A percentile compares a stretch with the other conserved stretches of the same genome.
Evolutionary conservation across 306 rosid genomes (phyloP).

Genomic region (Acacia confusa): DNA sequence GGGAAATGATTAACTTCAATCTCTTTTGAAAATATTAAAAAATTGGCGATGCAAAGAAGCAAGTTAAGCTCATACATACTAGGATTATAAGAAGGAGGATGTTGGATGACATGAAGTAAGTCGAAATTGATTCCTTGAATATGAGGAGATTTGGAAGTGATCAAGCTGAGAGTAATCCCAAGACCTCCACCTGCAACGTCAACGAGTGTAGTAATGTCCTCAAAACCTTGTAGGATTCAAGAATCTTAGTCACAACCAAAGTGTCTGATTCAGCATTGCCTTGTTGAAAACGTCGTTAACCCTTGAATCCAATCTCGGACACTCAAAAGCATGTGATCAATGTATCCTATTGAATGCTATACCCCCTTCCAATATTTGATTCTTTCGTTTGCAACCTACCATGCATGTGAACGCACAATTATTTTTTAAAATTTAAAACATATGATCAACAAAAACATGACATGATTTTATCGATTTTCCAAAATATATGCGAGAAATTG

Average conservation of each 20-base stretch:
- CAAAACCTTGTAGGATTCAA: constrained; percentile 39
- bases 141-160: constrained; percentile 42
- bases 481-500: too few relatives aligned
- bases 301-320: constrained; percentile 9
- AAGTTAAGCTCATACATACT: constrained; percentile 26
- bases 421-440: too few relatives aligned
- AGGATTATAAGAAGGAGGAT: constrained; percentile 53
- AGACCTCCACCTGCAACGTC: constrained; percentile 54
- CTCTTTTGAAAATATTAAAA: too few relatives aligned
- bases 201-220: constrained; percentile 28
- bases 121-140: constrained; percentile 30
- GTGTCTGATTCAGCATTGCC: constrained; percentile 40
- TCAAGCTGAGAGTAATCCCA: constrained; percentile 37
- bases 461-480: too few relatives aligned
- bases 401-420: too few relatives aligned
- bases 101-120: constrained; percentile 30
- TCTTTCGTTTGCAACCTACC: too few relatives aligned
- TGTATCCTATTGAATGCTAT: constrained; percentile 32
- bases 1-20: too few relatives aligned
- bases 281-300: constrained; percentile 1
- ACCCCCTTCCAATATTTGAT: neutral
- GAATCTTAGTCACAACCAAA: constrained; percentile 18
- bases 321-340: constrained; percentile 29
- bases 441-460: too few relatives aligned
- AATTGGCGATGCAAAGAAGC: too few relatives aligned